Percentiles rank a stretch among this genome's conserved stretches.
Evolutionary conservation across 495 filamentous ascomycete genomes (phyloP).

Genomic region (Glonium stellatum): DNA sequence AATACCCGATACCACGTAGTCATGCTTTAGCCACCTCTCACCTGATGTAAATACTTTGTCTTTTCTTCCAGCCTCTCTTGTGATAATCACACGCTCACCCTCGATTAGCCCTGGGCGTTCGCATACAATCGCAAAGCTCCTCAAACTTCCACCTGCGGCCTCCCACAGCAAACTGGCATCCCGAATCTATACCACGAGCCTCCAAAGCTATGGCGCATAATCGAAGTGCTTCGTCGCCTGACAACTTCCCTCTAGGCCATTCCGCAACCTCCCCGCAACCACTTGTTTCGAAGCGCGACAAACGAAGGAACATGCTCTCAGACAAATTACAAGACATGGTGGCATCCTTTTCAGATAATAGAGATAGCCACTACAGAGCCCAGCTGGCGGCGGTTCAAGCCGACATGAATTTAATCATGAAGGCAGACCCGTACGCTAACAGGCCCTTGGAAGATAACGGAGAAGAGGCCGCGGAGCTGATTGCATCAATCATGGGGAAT

Average conservation of each 20-base stretch:
- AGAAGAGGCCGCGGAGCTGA: conserved; percentile 56
- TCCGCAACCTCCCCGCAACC: conserved; percentile 37
- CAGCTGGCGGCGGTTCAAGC: conserved; percentile 82
- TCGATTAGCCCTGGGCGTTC: conserved; percentile 3
- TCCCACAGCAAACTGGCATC: neutral
- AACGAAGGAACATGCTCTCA: conserved; percentile 68
- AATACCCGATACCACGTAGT: neutral
- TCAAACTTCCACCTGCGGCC: neutral
- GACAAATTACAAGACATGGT: conserved; percentile 69
- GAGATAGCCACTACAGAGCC: conserved; percentile 77
- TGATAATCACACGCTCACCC: neutral
- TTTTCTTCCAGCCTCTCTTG: neutral
- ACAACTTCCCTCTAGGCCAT: conserved; percentile 24
- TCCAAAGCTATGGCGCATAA: conserved; percentile 23
- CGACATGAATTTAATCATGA: conserved; percentile 79
- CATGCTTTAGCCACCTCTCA: conserved; percentile 9
- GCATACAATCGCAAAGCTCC: neutral
- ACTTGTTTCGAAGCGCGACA: conserved; percentile 74
- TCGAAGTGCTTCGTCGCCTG: conserved; percentile 22
- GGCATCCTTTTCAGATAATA: conserved; percentile 67
- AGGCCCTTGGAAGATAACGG: conserved; percentile 64
- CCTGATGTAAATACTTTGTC: neutral
- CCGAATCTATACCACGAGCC: neutral
- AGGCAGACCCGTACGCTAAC: conserved; percentile 69
- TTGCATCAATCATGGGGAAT: conserved; percentile 27